A percentile compares a stretch with the other conserved stretches of the same genome.
Conservation (phyloP, 257 asterid species). For the Petunia secreta region DNA sequence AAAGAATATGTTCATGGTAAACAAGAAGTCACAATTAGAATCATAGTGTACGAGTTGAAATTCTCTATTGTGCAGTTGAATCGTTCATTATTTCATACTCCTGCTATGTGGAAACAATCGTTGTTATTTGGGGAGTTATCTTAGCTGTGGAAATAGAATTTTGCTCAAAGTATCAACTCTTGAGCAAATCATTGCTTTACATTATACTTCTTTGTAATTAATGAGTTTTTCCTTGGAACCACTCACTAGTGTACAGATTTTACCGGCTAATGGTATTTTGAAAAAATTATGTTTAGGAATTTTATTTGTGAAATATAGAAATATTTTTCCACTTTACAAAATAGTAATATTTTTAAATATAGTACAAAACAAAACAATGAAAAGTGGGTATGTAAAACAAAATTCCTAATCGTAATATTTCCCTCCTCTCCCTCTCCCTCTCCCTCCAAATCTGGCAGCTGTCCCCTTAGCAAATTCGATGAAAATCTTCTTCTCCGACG, state of each 20-base stretch:
- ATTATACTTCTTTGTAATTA: not conserved
- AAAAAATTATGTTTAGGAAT: too few species aligned
- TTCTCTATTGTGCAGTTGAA: not conserved
- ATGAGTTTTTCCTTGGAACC: not conserved
- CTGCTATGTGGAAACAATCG: not conserved
- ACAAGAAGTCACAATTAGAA: not conserved
- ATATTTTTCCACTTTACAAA: too few species aligned
- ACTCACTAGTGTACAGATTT: not conserved
- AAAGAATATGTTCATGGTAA: not conserved
- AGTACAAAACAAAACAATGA: too few species aligned
- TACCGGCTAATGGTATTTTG: not conserved
- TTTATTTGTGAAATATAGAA: too few species aligned
- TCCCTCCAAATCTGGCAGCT: too few species aligned
- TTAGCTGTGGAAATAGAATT: not conserved
- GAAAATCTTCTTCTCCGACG: too few species aligned
- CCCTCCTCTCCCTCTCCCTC: too few species aligned
- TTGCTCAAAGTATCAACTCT: not conserved
- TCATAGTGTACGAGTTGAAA: not conserved
- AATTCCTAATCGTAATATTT: too few species aligned
- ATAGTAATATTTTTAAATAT: too few species aligned
- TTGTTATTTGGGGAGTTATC: not conserved
- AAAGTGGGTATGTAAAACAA: too few species aligned
- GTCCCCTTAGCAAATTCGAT: too few species aligned
- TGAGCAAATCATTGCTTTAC: too few species aligned
- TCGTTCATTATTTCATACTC: not conserved